Percentiles rank a stretch among this genome's conserved stretches.
Conservation (phyloP, 805 yeast genomes). For the Lipomyces starkeyi region DNA sequence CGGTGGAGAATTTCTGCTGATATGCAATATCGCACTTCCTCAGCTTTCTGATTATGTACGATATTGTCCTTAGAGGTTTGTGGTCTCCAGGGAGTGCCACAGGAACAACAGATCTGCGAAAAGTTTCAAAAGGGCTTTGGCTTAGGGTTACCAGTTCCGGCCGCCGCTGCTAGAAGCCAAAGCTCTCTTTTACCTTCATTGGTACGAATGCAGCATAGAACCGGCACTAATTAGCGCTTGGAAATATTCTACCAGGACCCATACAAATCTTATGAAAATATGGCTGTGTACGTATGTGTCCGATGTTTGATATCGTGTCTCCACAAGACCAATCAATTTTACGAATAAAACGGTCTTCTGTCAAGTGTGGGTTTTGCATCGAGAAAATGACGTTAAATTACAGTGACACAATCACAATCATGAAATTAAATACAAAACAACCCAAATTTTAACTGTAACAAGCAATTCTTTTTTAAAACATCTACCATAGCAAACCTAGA, state of each 20-base stretch:
- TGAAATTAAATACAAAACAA: constrained; percentile 1
- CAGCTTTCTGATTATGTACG: no score
- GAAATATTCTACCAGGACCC: neutral
- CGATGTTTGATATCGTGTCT: no score
- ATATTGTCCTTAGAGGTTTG: neutral
- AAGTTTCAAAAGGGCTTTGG: neutral
- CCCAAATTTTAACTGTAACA: neutral
- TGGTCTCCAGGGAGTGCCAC: neutral
- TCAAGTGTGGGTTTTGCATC: neutral
- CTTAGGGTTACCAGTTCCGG: neutral
- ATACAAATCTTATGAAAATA: no score
- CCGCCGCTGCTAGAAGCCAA: no score
- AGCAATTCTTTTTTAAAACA: neutral
- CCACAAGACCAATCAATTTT: no score
- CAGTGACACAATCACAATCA: neutral
- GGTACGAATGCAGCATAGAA: neutral
- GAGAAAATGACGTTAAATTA: neutral
- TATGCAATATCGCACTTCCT: neutral
- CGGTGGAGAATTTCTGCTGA: neutral
- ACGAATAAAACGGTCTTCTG: no score
- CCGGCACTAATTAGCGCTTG: neutral
- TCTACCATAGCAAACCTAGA: neutral
- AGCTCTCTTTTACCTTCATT: neutral
- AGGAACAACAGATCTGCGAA: neutral
- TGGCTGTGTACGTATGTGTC: no score